Evolutionary conservation across 805 yeast species (phyloP).

Genomic region (Kodamaea kaohsiungensis): DNA sequence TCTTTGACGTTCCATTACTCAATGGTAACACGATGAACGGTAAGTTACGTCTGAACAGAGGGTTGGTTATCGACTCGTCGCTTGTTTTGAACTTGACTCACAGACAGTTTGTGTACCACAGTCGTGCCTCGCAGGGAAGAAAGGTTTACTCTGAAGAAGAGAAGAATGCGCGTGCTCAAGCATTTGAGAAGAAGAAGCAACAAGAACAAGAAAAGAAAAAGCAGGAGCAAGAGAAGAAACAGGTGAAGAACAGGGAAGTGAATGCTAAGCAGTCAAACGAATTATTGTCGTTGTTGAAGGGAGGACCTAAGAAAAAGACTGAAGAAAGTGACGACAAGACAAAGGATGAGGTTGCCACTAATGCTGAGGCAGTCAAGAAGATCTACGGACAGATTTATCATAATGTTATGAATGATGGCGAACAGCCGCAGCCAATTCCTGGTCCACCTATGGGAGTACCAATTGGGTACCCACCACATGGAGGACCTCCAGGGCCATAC

Average conservation of each 20-base stretch:
- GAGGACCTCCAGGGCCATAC: constrained; percentile 9
- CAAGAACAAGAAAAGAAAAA: constrained; percentile 9
- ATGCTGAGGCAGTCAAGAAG: constrained; percentile 38
- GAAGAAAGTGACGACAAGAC: constrained; percentile 10
- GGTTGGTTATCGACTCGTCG: constrained; percentile 78
- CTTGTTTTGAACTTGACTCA: constrained; percentile 75
- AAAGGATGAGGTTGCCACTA: constrained; percentile 19
- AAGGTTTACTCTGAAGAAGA: constrained; percentile 28
- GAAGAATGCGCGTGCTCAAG: constrained; percentile 14
- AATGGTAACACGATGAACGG: constrained; percentile 85
- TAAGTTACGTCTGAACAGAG: constrained; percentile 74
- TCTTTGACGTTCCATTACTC: constrained; percentile 81
- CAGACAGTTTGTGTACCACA: constrained; percentile 74
- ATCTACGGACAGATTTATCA: constrained; percentile 46
- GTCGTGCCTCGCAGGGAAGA: constrained; percentile 56
- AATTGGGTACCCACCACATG: constrained; percentile 3
- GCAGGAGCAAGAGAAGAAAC: constrained; percentile 10
- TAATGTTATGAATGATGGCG: constrained; percentile 43
- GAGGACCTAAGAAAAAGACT: constrained; percentile 9
- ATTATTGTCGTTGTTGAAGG: constrained; percentile 31
- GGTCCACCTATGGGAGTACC: constrained; percentile 6
- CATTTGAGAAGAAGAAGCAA: constrained; percentile 5
- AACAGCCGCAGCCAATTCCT: constrained; percentile 6
- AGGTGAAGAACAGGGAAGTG: constrained; percentile 10
- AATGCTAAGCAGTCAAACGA: constrained; percentile 31